Conservation (phyloP, 345 rosid species). For the Geranium brycei region DNA sequence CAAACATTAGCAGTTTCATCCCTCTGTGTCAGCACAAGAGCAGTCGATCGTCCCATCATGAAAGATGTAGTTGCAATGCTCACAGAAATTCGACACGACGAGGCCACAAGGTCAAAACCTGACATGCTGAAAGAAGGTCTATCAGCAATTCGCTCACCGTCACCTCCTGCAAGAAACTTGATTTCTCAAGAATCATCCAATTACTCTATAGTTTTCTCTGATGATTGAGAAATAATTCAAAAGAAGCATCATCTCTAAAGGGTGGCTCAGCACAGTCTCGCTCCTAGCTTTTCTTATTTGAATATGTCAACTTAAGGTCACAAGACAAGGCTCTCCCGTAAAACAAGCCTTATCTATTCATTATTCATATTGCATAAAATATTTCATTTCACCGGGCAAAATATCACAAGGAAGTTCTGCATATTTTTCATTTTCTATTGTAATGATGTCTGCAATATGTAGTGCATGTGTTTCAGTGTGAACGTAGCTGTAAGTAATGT, state of each 20-base stretch:
- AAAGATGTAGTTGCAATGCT: slow-evolving; percentile 90
- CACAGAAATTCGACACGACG: slow-evolving; percentile 58
- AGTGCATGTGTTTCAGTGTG: not conserved
- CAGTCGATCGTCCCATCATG: slow-evolving; percentile 66
- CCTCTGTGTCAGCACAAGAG: slow-evolving; percentile 52
- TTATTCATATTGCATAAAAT: not conserved
- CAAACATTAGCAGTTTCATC: slow-evolving; percentile 83
- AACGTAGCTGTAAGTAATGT: not conserved
- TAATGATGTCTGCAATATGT: not conserved
- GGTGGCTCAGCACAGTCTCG: too few relatives aligned
- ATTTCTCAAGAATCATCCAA: slow-evolving; percentile 60
- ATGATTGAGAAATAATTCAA: slow-evolving; percentile 33
- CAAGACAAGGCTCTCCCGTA: too few relatives aligned
- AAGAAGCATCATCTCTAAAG: not conserved
- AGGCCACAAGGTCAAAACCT: slow-evolving; percentile 28
- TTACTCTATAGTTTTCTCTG: slow-evolving; percentile 66
- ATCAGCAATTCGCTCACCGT: slow-evolving; percentile 16
- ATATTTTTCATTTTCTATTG: not conserved
- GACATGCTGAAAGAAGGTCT: slow-evolving; percentile 28
- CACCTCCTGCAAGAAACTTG: slow-evolving; percentile 28
- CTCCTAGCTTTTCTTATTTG: too few relatives aligned
- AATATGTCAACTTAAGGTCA: too few relatives aligned
- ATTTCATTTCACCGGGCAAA: not conserved
- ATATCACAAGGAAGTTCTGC: not conserved
- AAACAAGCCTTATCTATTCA: too few relatives aligned